A percentile compares a stretch with the other conserved stretches of the same genome.
Evolutionary conservation across 306 rosid genomes (phyloP).

Genomic region (Castanea sativa): DNA sequence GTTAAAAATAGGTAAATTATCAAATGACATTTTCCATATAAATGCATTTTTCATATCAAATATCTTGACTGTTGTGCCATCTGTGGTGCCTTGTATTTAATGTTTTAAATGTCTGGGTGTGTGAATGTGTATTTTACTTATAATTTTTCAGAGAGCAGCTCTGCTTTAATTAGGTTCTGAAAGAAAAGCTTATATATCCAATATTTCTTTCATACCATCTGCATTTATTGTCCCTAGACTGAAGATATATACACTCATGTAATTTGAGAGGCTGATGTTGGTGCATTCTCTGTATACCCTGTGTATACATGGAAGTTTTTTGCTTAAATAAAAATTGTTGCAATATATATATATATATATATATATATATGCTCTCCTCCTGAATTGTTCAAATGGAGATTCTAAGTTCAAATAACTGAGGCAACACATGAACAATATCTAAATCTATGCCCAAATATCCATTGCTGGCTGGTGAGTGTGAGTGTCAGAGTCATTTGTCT

Average conservation of each 20-base stretch:
- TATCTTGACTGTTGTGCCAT: neutral
- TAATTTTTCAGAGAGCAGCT: neutral
- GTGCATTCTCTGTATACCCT: too few species aligned
- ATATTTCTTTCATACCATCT: slow-evolving; percentile 5
- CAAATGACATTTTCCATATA: slow-evolving; percentile 11
- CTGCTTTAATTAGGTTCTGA: slow-evolving; percentile 12
- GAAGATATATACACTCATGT: too few species aligned
- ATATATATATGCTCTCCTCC: neutral
- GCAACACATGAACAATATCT: neutral
- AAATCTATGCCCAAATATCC: neutral
- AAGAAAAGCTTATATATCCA: neutral
- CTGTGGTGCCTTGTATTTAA: neutral
- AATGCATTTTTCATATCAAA: neutral
- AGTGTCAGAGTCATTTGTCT: neutral
- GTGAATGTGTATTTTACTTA: slow-evolving; percentile 2
- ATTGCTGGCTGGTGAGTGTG: neutral
- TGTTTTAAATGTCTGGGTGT: neutral
- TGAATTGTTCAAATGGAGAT: neutral
- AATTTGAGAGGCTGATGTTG: too few species aligned
- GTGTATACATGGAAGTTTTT: neutral
- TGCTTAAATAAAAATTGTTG: too few species aligned
- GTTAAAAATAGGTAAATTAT: slow-evolving; percentile 63
- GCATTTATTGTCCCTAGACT: neutral
- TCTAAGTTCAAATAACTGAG: neutral
- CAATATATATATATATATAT: neutral